Base-by-base conservation (phyloP, 805 yeast genomes). In the Cyberlindnera galapagoensis region DNA sequence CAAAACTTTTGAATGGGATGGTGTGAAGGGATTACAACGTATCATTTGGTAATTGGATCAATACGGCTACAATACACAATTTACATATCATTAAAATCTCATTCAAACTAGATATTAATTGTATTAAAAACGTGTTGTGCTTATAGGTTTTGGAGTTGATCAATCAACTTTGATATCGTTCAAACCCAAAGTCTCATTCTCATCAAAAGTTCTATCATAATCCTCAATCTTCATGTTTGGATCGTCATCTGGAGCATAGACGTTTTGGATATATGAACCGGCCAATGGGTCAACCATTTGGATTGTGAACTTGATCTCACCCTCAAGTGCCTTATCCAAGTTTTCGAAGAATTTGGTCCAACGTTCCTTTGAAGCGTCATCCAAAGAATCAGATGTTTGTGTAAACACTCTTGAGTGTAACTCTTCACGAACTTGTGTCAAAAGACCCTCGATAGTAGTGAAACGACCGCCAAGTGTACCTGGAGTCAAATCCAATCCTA, bases 391-490 rank as follows among this genome's bases (percentile, higher is more conserved):
- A 1, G 94, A 82, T 3, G 94, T 80, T 53, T 81, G 80, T 9
- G 82, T 70, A 56, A 83, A 83, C 5, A 92, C 94, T 59, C 94
- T 76, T 8, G 79, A 62, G 51, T 86, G 82, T 42, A 92, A 71
- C 58, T 92, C 97, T 40, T 87, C 97, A 46, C 74, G 65, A 8
- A 92, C 97, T 60, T 92, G 97, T 26, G 75, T 69, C 46, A 92
- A 62, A 34, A 92, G 69, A 41, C 99, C 99, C 63, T 92, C 99
- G 42, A 92, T 65, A 11, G 99, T 92, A 28, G 98, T 92, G 66
- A 92, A 92, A 55, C 98, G 74, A 36, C 99, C 98, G 40, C 99
- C 99, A 31, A 92, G 67, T 3, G 99, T 92, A 39, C 99, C 98
- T 24, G 95, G 88, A 11, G 88, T 85, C 51, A 92, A 73, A 58